These are phyloP conservation scores for Tricladium varicosporioides DNA, from an alignment of 2,329 filamentous ascomycete genomes.

Conservation along the genomic window DNA sequence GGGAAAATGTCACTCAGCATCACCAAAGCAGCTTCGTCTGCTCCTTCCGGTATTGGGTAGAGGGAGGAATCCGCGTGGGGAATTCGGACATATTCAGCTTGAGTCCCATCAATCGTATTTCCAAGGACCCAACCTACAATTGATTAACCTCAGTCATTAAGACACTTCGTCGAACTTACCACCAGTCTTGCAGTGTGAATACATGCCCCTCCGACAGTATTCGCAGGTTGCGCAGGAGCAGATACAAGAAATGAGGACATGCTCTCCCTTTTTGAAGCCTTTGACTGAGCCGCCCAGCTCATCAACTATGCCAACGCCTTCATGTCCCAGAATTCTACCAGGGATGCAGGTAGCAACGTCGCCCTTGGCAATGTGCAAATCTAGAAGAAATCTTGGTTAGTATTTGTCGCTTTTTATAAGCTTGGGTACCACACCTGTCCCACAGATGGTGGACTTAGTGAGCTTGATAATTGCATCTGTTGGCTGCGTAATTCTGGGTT, in stretches of 20 bases:
- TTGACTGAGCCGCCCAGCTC: conserved; percentile 44
- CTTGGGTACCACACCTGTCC: conserved; percentile 19
- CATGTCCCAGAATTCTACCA: conserved; percentile 50
- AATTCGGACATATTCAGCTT: conserved; percentile 83
- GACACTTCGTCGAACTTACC: conserved; percentile 22
- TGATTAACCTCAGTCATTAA: neutral
- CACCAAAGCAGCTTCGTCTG: conserved; percentile 76
- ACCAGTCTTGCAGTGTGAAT: conserved; percentile 50
- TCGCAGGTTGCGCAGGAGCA: conserved; percentile 49
- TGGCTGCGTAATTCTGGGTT: conserved; percentile 40
- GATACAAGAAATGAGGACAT: conserved; percentile 51
- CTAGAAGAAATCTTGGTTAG: conserved; percentile 34
- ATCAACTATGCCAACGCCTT: conserved; percentile 50
- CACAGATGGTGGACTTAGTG: conserved; percentile 50
- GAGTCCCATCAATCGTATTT: conserved; percentile 69
- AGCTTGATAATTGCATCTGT: conserved; percentile 50
- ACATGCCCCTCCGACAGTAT: conserved; percentile 50
- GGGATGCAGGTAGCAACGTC: conserved; percentile 47
- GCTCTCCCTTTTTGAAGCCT: conserved; percentile 48
- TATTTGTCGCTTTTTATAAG: neutral
- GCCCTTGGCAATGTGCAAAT: conserved; percentile 55
- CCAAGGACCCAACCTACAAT: conserved; percentile 49
- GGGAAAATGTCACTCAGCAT: conserved; percentile 56
- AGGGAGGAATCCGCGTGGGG: conserved; percentile 79
- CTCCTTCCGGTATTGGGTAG: conserved; percentile 72